Evolutionary conservation across 352 stramenopile species (phyloP), one percentile per base, ranked within the genome.

Genomic region (Globisporangium nagaii): DNA sequence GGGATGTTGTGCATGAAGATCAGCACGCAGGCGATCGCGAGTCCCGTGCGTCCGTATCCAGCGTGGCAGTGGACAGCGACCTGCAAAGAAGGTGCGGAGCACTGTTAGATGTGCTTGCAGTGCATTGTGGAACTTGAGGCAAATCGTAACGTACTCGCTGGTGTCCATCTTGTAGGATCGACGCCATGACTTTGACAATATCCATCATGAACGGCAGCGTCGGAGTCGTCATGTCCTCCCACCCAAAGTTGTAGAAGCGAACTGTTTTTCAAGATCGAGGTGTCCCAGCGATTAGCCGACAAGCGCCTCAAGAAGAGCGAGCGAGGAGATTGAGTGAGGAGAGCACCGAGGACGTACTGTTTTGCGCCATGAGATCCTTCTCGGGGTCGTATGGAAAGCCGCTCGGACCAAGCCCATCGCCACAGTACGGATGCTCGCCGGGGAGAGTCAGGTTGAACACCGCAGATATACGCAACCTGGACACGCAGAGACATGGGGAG

Each of bases 191-290:
- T 49, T 89, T 88, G 47, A 88, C 80, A 41, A 96, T 93, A 49
- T 96, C 77, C 41, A 90, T 71, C 82, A 96, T 95, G 54, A 92
- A 76, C n/a, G 70, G 42, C 13, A 96, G 60, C 36, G 82, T 79
- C 3, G 88, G 88, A 1, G 80, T 92, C n/a, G 88, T 96, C 88
- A 96, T 96, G 52, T 96, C 88, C 63, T 95, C 85, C 88, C 88
- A 96, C 1, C 79, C 79, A 70, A 95, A 96, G 56, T 96, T 96
- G 68, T 88, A 93, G 62, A 96, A 95, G 15, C 72, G 77, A 47
- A 96, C 87, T 96, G 52, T 12, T 22, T 22, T 32, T 11, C 36
- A 24, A 35, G n/a, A n/a, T 3, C 37, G 19, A 28, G 39, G 49
- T 17, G 19, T 19, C 10, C 22, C 24, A 30, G 27, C 30, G 22